Evolutionary conservation across 169 alveolate species (phyloP).

Genomic region (Fabrea salina): DNA sequence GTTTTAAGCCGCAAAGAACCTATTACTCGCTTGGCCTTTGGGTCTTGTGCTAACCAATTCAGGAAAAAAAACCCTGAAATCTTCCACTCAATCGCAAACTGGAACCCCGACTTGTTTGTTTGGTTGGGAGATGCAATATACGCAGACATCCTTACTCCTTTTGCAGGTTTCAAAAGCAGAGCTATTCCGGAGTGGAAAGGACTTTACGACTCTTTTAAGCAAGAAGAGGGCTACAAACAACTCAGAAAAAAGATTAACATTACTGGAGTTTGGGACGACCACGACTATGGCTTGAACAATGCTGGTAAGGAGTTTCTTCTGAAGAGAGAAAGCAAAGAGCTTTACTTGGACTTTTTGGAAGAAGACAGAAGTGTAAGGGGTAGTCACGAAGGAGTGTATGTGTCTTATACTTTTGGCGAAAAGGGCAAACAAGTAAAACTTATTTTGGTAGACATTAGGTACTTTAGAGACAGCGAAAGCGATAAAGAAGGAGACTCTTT

Average conservation of each 20-base stretch:
- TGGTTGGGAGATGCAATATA: slow-evolving; percentile 14
- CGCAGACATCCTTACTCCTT: background rate
- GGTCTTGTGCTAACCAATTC: slow-evolving; percentile 24
- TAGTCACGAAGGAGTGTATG: slow-evolving; percentile 39
- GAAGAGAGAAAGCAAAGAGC: slow-evolving; percentile 47
- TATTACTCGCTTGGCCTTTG: slow-evolving; percentile 23
- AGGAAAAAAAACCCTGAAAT: background rate
- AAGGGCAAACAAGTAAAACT: slow-evolving; percentile 52
- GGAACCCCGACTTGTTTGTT: background rate
- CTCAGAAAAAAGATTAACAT: background rate
- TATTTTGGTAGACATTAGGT: slow-evolving; percentile 72
- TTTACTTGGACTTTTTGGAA: slow-evolving; percentile 67
- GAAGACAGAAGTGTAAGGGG: slow-evolving; percentile 55
- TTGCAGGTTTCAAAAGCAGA: background rate
- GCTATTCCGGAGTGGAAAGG: background rate
- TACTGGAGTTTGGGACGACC: slow-evolving; percentile 80
- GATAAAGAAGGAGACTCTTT: slow-evolving; percentile 43
- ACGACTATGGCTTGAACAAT: slow-evolving; percentile 69
- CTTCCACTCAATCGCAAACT: background rate
- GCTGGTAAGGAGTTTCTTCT: slow-evolving; percentile 47
- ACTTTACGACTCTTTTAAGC: background rate
- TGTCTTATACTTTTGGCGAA: slow-evolving; percentile 54
- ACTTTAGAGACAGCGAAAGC: slow-evolving; percentile 46
- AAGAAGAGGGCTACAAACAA: slow-evolving; percentile 11
- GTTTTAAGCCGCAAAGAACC: too few species aligned